Percentiles rank a stretch among this genome's conserved stretches.
Evolutionary conservation across 1,284 basidiomycete genomes (phyloP).

Genomic region (Sphagnurus paluster): DNA sequence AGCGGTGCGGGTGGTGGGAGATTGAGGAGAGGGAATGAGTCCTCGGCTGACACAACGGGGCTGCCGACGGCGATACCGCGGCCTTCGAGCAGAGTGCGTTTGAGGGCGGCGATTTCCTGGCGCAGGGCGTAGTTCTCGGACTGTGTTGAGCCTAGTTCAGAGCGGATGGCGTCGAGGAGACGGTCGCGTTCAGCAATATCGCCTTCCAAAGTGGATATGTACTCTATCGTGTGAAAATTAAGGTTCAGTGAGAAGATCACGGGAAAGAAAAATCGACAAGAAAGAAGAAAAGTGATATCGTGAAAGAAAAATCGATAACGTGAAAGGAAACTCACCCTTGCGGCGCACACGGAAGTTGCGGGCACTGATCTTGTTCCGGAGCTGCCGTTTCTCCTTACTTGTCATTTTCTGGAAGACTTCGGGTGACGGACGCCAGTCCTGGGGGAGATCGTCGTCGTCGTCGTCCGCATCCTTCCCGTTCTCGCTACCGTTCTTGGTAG

Average conservation of each 20-base stretch:
- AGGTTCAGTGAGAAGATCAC: slow-evolving; percentile 2
- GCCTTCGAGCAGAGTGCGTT: slow-evolving; percentile 74
- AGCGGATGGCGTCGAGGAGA: slow-evolving; percentile 85
- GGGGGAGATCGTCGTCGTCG: slow-evolving; percentile 55
- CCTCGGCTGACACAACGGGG: slow-evolving; percentile 5
- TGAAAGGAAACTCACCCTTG: slow-evolving; percentile 77
- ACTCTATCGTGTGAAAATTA: slow-evolving; percentile 54
- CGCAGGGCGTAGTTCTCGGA: slow-evolving; percentile 86
- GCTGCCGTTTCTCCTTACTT: slow-evolving; percentile 94
- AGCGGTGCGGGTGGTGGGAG: slow-evolving; percentile 50
- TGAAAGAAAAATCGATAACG: not conserved
- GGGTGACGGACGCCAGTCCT: slow-evolving; percentile 82
- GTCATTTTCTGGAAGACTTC: slow-evolving; percentile 96
- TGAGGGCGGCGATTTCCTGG: slow-evolving; percentile 82
- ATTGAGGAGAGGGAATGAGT: slow-evolving; percentile 29
- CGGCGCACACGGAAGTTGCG: slow-evolving; percentile 91
- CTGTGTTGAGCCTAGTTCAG: slow-evolving; percentile 78
- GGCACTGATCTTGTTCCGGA: slow-evolving; percentile 96
- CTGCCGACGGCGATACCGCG: slow-evolving; percentile 25
- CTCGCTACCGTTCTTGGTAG: slow-evolving; percentile 8
- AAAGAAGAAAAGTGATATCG: not conserved
- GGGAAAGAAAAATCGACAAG: not conserved
- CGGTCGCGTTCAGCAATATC: slow-evolving; percentile 93
- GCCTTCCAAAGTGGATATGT: slow-evolving; percentile 90
- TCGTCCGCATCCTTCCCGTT: slow-evolving; percentile 30